Conservation (phyloP, 208 protist species). For the Perkinsela sp. region DNA sequence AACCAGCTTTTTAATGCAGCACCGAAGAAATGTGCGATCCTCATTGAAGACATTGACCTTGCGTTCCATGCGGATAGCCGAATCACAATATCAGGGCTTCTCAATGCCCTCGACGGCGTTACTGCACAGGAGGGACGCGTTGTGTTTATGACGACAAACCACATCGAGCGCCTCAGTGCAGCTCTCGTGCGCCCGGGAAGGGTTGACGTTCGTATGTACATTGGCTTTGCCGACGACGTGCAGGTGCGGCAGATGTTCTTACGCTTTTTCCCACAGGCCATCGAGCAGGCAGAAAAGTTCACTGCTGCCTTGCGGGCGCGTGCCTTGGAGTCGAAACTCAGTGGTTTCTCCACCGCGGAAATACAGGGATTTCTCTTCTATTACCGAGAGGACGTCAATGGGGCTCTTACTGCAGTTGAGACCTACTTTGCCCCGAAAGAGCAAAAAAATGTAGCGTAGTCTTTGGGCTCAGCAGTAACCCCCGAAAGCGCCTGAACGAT, state of each 20-base stretch:
- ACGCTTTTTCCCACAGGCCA: slow-evolving; percentile 39
- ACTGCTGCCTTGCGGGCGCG: slow-evolving; percentile 11
- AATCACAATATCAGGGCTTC: slow-evolving; percentile 71
- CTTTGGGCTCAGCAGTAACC: too few relatives aligned
- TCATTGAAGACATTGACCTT: slow-evolving; percentile 80
- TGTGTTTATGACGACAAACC: slow-evolving; percentile 90
- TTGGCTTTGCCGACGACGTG: slow-evolving; percentile 22
- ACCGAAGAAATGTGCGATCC: slow-evolving; percentile 45
- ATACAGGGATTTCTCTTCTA: slow-evolving; percentile 75
- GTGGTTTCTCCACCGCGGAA: slow-evolving; percentile 33
- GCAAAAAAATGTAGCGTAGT: too few relatives aligned
- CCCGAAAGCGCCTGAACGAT: too few relatives aligned
- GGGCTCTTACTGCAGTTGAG: slow-evolving; percentile 13
- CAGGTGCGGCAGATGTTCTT: slow-evolving; percentile 47
- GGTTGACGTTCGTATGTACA: slow-evolving; percentile 63
- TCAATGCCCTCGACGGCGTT: slow-evolving; percentile 85
- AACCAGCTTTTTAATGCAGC: slow-evolving; percentile 46
- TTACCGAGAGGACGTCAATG: slow-evolving; percentile 27
- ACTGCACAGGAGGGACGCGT: slow-evolving; percentile 67
- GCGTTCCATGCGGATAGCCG: slow-evolving; percentile 54
- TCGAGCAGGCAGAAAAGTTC: slow-evolving; percentile 11
- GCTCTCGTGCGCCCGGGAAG: slow-evolving; percentile 76
- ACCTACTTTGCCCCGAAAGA: slow-evolving; percentile 5
- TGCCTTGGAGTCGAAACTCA: slow-evolving; percentile 5
- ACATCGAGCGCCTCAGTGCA: slow-evolving; percentile 67